Evolutionary conservation across 2,329 filamentous ascomycete species (phyloP).

Genomic region (Pseudogymnoascus sp.): DNA sequence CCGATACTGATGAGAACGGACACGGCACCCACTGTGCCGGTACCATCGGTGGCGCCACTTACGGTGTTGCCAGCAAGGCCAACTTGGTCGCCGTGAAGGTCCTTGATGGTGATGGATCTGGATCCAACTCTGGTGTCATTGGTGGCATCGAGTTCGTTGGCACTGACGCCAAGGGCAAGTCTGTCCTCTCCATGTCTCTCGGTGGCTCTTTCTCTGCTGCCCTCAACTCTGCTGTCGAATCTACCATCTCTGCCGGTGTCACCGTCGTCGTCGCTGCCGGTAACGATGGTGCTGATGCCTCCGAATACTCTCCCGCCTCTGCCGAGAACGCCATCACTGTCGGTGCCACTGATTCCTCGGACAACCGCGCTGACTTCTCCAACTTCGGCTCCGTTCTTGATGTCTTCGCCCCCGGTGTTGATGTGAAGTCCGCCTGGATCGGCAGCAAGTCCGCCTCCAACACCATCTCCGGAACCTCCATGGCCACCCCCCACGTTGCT

Average conservation of each 20-base stretch:
- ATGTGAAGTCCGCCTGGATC: conserved; percentile 40
- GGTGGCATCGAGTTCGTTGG: conserved; percentile 32
- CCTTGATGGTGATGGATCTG: conserved; percentile 26
- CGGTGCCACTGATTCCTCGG: conserved; percentile 37
- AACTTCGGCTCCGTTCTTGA: conserved; percentile 44
- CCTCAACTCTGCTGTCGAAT: conserved; percentile 42
- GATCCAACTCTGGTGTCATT: conserved; percentile 30
- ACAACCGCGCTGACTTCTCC: conserved; percentile 36
- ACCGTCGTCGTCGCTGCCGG: conserved; percentile 48
- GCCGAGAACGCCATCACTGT: conserved; percentile 43
- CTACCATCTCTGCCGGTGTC: conserved; percentile 38
- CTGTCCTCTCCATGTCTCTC: conserved; percentile 49
- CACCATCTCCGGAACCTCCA: conserved; percentile 50
- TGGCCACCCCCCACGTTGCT: conserved; percentile 53
- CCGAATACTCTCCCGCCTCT: conserved; percentile 39
- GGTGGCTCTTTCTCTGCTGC: conserved; percentile 38
- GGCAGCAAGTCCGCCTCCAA: conserved; percentile 37
- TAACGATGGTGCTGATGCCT: conserved; percentile 37
- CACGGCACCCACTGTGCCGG: conserved; percentile 34
- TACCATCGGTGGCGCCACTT: conserved; percentile 30
- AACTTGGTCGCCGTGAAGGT: conserved; percentile 34
- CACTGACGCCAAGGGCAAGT: conserved; percentile 25
- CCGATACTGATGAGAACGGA: conserved; percentile 28
- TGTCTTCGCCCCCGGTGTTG: conserved; percentile 42
- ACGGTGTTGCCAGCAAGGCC: conserved; percentile 34